phyloP scores from a whole-genome alignment of 805 yeast species.

The Lachancea waltii region DNA sequence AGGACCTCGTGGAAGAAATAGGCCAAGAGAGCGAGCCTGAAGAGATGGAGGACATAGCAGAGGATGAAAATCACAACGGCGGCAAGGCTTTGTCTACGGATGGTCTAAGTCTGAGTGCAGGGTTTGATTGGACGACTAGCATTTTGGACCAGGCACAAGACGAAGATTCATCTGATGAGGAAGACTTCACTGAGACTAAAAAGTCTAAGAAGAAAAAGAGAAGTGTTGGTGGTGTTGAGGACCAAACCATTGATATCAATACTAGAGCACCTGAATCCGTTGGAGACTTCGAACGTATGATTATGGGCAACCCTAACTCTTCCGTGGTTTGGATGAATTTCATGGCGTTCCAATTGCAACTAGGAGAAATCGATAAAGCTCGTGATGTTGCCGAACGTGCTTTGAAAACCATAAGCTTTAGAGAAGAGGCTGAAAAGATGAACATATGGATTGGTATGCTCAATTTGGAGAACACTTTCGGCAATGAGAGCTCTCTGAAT shows the following conservation, averaged over 20 bases:
- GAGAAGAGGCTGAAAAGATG: constrained; percentile 88
- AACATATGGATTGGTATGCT: constrained; percentile 94
- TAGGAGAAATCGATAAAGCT: constrained; percentile 91
- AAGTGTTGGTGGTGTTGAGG: constrained; percentile 46
- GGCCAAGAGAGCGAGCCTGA: constrained; percentile 21
- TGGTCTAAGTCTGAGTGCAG: constrained; percentile 69
- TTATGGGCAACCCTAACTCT: constrained; percentile 88
- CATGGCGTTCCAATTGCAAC: constrained; percentile 94
- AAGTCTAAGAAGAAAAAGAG: constrained; percentile 42
- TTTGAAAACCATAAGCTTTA: constrained; percentile 76
- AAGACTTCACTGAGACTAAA: constrained; percentile 39
- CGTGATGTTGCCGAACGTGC: constrained; percentile 92
- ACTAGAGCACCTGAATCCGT: constrained; percentile 88
- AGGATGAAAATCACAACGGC: constrained; percentile 29
- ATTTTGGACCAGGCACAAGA: constrained; percentile 74
- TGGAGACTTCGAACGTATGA: constrained; percentile 83
- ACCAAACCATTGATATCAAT: constrained; percentile 76
- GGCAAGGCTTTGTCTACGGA: constrained; percentile 28
- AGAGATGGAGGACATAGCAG: constrained; percentile 29
- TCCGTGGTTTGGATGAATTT: constrained; percentile 95
- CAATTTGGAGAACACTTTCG: constrained; percentile 91
- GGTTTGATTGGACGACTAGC: constrained; percentile 95
- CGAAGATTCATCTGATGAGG: constrained; percentile 51
- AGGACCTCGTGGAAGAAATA: constrained; percentile 15
- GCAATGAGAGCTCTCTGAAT: constrained; percentile 74